A percentile compares a stretch with the other conserved stretches of the same genome.
These are phyloP conservation scores for Peniophora sp. DNA, from an alignment of 1,284 basidiomycete genomes.

Conservation along the genomic window DNA sequence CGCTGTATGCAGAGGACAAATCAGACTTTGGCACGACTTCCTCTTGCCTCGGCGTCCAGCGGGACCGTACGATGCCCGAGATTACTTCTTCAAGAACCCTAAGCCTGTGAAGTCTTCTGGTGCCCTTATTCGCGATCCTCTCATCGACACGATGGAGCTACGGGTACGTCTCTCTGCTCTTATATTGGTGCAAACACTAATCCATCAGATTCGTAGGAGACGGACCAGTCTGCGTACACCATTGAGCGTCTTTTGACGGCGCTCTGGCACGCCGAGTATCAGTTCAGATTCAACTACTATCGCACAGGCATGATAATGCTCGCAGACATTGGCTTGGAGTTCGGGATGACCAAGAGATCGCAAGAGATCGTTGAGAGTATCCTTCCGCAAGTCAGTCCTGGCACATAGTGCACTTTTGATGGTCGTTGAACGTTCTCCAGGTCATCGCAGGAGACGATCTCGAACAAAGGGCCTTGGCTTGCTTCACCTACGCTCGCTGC, in stretches of 20 bases:
- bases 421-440: constrained; percentile 27
- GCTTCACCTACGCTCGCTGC: constrained; percentile 65
- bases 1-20: constrained; percentile 49
- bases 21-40: constrained; percentile 54
- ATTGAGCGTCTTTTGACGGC: constrained; percentile 62
- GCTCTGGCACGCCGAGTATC: constrained; percentile 74
- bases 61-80: constrained; percentile 39
- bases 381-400: constrained; percentile 58
- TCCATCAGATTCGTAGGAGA: constrained; percentile 19
- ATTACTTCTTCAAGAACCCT: constrained; percentile 37
- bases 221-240: constrained; percentile 50
- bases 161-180: constrained; percentile 39
- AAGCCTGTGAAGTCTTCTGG: constrained; percentile 24
- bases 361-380: constrained; percentile 62
- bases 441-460: constrained; percentile 62
- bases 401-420: neutral
- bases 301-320: constrained; percentile 60
- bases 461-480: constrained; percentile 69
- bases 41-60: constrained; percentile 52
- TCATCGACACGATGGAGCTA: constrained; percentile 57
- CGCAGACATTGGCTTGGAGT: constrained; percentile 69
- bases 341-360: constrained; percentile 62
- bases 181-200: constrained; percentile 3
- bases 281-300: constrained; percentile 58
- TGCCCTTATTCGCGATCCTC: constrained; percentile 44